phyloP scores from a whole-genome alignment of 371 early-diverging fungal species.

The Zychaea mexicana region DNA sequence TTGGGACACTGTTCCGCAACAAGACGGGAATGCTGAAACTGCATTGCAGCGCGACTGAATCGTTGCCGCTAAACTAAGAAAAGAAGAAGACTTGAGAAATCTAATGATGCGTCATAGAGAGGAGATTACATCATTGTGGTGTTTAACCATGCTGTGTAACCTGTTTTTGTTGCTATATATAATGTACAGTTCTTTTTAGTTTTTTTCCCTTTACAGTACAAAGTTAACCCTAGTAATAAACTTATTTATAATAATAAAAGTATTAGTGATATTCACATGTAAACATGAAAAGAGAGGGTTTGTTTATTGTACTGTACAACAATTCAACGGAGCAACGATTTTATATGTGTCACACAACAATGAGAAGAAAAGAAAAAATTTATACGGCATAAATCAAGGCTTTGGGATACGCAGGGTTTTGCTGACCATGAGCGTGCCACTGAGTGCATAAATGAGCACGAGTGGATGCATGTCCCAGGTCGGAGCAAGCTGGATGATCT shows the following conservation, averaged over 20 bases:
- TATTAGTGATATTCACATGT: too few species aligned
- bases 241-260: too few species aligned
- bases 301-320: not conserved
- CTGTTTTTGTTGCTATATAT: too few species aligned
- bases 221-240: too few species aligned
- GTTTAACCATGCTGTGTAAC: too few species aligned
- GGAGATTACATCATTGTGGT: too few species aligned
- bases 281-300: too few species aligned
- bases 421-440: slow-evolving; percentile 84
- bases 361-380: not conserved
- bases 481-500: slow-evolving; percentile 35
- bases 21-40: not conserved
- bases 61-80: not conserved
- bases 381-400: slow-evolving; percentile 29
- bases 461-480: slow-evolving; percentile 75
- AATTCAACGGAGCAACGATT: too few species aligned
- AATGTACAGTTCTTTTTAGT: too few species aligned
- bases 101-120: too few species aligned
- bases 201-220: too few species aligned
- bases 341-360: not conserved
- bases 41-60: not conserved
- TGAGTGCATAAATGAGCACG: slow-evolving; percentile 74
- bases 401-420: slow-evolving; percentile 72
- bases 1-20: slow-evolving; percentile 11
- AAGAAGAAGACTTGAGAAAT: not conserved